A percentile compares a stretch with the other conserved stretches of the same genome.
Conservation (phyloP, 2,329 filamentous ascomycete genomes). For the Colletotrichum eremochloae region DNA sequence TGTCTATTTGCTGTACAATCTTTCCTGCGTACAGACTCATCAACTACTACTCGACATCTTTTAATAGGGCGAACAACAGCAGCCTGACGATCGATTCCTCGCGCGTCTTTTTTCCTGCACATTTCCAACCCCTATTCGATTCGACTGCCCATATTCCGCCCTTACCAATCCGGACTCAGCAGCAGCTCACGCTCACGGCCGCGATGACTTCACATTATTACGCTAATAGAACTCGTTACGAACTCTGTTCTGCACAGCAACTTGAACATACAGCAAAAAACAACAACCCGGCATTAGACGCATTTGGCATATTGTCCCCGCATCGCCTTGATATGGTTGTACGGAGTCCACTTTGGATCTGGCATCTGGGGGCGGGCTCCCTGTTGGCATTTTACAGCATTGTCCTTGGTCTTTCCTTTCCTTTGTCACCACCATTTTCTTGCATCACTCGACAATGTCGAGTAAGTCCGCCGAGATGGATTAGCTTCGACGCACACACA, state of each 20-base stretch:
- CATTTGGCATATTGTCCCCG: constrained; percentile 47
- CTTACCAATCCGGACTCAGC: constrained; percentile 25
- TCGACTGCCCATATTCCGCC: constrained; percentile 39
- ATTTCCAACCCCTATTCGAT: constrained; percentile 40
- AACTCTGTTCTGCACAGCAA: constrained; percentile 37
- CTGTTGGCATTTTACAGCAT: constrained; percentile 42
- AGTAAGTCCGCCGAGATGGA: constrained; percentile 29
- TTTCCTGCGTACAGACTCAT: constrained; percentile 21
- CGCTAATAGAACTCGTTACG: constrained; percentile 41
- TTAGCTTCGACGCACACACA: constrained; percentile 29
- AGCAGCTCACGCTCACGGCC: constrained; percentile 41
- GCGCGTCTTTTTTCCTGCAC: constrained; percentile 42
- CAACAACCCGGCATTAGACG: constrained; percentile 45
- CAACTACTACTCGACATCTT: constrained; percentile 26
- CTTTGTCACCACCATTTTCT: constrained; percentile 39
- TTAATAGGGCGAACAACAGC: constrained; percentile 43
- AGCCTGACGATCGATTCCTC: constrained; percentile 41
- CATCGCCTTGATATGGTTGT: constrained; percentile 45
- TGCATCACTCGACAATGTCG: constrained; percentile 32
- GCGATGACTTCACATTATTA: constrained; percentile 33
- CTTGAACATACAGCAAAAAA: constrained; percentile 37
- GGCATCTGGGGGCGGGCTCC: constrained; percentile 44
- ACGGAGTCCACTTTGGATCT: constrained; percentile 47
- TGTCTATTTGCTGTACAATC: constrained; percentile 12
- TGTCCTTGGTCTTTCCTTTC: constrained; percentile 42